Conservation (phyloP, 2,329 filamentous ascomycete genomes). For the Aspergillus latus region DNA sequence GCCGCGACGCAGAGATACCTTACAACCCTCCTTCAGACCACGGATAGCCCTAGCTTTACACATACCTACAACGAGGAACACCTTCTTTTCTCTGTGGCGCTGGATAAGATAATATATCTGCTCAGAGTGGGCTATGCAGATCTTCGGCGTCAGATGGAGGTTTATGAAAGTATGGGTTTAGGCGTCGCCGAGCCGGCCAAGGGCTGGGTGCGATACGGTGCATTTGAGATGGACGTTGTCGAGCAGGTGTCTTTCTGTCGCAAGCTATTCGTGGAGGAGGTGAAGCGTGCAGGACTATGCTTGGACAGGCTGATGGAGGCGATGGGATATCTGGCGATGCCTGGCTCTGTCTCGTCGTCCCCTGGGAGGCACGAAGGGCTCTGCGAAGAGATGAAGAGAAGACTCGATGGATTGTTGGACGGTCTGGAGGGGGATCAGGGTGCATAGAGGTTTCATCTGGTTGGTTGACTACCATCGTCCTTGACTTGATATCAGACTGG, state of each 20-base stretch:
- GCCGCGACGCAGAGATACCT: slow-evolving; percentile 16
- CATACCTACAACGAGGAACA: slow-evolving; percentile 13
- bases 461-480: not conserved
- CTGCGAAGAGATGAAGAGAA: slow-evolving; percentile 16
- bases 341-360: not conserved
- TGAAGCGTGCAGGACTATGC: slow-evolving; percentile 15
- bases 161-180: not conserved
- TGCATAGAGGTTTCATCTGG: not conserved
- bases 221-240: slow-evolving; percentile 16
- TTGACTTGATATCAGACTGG: not conserved
- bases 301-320: slow-evolving; percentile 12
- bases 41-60: slow-evolving; percentile 5
- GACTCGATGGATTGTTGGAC: slow-evolving; percentile 12
- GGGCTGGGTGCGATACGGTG: slow-evolving; percentile 13
- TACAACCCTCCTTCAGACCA: slow-evolving; percentile 12
- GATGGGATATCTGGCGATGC: not conserved
- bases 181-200: not conserved
- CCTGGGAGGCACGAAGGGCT: slow-evolving; percentile 15
- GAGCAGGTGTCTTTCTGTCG: slow-evolving; percentile 16
- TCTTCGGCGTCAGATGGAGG: slow-evolving; percentile 8
- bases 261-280: slow-evolving; percentile 12
- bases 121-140: slow-evolving; percentile 15
- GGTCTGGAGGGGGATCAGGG: slow-evolving; percentile 2
- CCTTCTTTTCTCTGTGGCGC: slow-evolving; percentile 17
- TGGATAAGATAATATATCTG: slow-evolving; percentile 16